These are phyloP conservation scores for Chlorella sp. DNA, from an alignment of 139 green algal genomes.

Conservation along the genomic window DNA sequence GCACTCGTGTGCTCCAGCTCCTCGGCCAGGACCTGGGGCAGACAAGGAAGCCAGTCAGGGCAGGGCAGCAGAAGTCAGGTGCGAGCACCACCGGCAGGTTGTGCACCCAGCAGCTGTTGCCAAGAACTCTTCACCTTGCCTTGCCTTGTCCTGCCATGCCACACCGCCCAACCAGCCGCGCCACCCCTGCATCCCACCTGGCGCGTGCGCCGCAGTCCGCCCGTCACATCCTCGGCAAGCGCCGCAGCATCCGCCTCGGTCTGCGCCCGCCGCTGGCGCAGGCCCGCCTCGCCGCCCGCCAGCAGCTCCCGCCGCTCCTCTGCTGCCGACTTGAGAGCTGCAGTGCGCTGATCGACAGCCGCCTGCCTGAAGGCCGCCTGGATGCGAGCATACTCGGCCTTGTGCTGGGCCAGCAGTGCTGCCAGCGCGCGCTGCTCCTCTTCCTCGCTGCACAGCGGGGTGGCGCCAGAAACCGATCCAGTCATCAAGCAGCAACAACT, in stretches of 20 bases:
- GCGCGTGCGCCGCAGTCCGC: slow-evolving; percentile 70
- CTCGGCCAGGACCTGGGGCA: slow-evolving; percentile 41
- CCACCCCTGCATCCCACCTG: slow-evolving; percentile 52
- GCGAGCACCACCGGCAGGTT: background rate
- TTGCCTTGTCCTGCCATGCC: too few relatives aligned
- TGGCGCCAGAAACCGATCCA: too few relatives aligned
- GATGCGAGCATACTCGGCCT: slow-evolving; percentile 34
- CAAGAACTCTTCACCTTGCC: too few relatives aligned
- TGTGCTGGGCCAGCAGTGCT: slow-evolving; percentile 35
- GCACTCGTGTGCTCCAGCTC: slow-evolving; percentile 77
- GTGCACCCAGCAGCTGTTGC: too few relatives aligned
- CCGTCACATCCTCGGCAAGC: slow-evolving; percentile 67
- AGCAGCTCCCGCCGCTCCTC: slow-evolving; percentile 44
- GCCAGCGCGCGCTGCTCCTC: slow-evolving; percentile 61
- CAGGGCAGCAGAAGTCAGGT: too few relatives aligned
- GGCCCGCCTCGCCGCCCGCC: slow-evolving; percentile 28
- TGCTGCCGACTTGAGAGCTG: background rate
- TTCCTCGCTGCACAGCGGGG: slow-evolving; percentile 75
- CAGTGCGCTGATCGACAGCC: slow-evolving; percentile 19
- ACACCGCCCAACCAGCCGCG: background rate
- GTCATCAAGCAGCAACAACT: too few relatives aligned
- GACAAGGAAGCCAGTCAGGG: background rate
- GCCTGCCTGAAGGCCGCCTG: slow-evolving; percentile 36
- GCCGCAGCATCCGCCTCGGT: slow-evolving; percentile 57
- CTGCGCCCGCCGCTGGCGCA: slow-evolving; percentile 51